phyloP scores from a whole-genome alignment of 495 filamentous ascomycete species.

The Penicillium desertorum region DNA sequence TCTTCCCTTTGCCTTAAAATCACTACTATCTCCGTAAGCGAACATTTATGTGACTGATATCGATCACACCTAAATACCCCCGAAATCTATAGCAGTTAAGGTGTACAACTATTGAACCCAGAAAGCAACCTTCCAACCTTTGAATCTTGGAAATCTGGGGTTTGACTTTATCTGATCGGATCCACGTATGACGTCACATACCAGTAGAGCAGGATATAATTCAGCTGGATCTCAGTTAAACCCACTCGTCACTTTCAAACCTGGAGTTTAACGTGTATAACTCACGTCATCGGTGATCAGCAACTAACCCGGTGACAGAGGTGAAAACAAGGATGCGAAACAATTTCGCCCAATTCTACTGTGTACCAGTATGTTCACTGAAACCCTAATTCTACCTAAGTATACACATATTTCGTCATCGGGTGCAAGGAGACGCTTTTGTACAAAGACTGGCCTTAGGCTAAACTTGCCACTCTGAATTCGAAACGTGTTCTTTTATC shows the following conservation, averaged over 20 bases:
- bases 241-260: no score
- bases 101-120: not conserved
- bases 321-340: not conserved
- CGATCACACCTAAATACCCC: not conserved
- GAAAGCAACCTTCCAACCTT: not conserved
- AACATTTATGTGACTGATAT: not conserved
- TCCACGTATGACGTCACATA: not conserved
- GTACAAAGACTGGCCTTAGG: not conserved
- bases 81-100: not conserved
- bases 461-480: not conserved
- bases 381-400: not conserved
- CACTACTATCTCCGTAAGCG: not conserved
- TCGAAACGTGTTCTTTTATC: no score
- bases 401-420: not conserved
- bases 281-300: conserved; percentile 1
- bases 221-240: no score
- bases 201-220: not conserved
- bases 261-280: not conserved
- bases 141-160: not conserved
- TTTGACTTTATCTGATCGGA: not conserved
- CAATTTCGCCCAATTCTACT: not conserved
- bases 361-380: not conserved
- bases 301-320: not conserved
- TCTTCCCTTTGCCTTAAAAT: not conserved
- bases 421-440: not conserved